Percentiles rank a stretch among this genome's conserved stretches.
phyloP scores from a whole-genome alignment of 768 basidiomycete genomes.

The Lactifluus hygrophoroides region DNA sequence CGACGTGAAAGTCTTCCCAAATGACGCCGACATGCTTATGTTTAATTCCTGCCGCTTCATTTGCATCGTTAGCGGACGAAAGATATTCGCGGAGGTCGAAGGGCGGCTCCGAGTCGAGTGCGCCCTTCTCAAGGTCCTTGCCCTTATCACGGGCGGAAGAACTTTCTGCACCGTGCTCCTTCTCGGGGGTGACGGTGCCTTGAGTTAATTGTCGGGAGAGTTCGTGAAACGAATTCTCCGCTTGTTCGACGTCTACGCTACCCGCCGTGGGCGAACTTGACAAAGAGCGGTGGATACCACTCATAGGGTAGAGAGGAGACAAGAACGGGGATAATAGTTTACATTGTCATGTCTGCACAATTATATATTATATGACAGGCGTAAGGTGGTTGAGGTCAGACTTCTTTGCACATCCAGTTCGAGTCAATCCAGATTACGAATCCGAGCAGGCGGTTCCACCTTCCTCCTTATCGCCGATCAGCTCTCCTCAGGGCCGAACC shows the following conservation, averaged over 20 bases:
- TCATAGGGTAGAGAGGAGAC: not conserved
- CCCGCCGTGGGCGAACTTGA: not conserved
- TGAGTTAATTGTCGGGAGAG: slow-evolving; percentile 18
- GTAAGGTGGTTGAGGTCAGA: too few species aligned
- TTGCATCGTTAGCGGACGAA: slow-evolving; percentile 57
- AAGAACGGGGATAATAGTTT: not conserved
- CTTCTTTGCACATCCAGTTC: too few species aligned
- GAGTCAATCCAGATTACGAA: too few species aligned
- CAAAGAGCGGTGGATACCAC: not conserved
- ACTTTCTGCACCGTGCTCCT: not conserved
- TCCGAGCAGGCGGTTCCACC: too few species aligned
- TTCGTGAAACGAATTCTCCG: slow-evolving; percentile 11
- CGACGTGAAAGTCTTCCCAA: slow-evolving; percentile 64
- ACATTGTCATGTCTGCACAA: not conserved
- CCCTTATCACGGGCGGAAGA: not conserved
- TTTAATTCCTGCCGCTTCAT: slow-evolving; percentile 57
- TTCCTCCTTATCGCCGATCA: too few species aligned
- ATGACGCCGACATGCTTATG: slow-evolving; percentile 74
- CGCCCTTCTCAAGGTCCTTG: slow-evolving; percentile 35
- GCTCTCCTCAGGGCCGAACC: too few species aligned
- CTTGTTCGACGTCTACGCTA: slow-evolving; percentile 7
- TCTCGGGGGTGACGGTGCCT: slow-evolving; percentile 1
- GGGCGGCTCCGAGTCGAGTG: slow-evolving; percentile 29
- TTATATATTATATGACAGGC: too few species aligned
- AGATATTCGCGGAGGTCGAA: slow-evolving; percentile 71